phyloP scores from a whole-genome alignment of 108 stramenopile genomes.

The Cyclotella kingstonii region DNA sequence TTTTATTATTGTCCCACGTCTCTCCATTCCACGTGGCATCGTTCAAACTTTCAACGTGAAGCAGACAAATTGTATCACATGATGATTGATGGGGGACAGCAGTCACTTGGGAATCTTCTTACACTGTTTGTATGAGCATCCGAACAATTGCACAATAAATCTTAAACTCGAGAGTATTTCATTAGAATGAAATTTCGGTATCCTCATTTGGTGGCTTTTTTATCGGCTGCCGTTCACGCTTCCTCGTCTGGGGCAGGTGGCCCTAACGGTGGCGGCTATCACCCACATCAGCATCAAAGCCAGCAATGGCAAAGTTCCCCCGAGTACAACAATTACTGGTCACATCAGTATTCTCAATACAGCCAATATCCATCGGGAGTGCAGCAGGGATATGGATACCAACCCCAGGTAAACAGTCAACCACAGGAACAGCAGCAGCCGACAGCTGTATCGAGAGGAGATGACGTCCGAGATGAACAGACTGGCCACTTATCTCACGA shows the following conservation, averaged over 20 bases:
- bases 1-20: not conserved
- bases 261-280: not conserved
- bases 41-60: not conserved
- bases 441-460: no score
- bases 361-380: not conserved
- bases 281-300: not conserved
- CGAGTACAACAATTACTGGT: not conserved
- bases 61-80: not conserved
- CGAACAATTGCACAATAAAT: not conserved
- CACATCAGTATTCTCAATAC: not conserved
- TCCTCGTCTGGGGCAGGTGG: slow-evolving; percentile 3
- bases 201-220: not conserved
- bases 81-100: not conserved
- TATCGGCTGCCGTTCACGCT: slow-evolving; percentile 2
- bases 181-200: slow-evolving; percentile 9
- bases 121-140: not conserved
- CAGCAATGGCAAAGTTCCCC: not conserved
- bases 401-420: not conserved
- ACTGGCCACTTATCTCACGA: no score
- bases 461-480: no score
- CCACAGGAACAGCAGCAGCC: no score
- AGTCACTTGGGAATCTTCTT: not conserved
- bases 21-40: not conserved
- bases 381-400: not conserved
- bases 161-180: not conserved